Evolutionary conservation across 306 rosid genomes (phyloP).

Genomic region (Sicyos baderoa): DNA sequence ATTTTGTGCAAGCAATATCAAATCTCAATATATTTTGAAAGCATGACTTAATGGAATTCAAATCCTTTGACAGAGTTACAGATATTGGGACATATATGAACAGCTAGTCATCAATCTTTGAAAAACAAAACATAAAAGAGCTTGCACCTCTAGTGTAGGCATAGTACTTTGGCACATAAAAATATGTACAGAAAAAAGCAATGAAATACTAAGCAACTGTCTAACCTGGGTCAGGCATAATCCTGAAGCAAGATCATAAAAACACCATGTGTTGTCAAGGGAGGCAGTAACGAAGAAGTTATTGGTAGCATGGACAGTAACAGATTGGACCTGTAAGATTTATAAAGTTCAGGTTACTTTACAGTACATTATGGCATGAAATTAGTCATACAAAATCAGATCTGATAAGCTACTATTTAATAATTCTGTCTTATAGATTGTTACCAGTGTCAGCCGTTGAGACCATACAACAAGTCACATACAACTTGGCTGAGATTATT

Average conservation of each 20-base stretch:
- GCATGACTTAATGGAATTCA: too few relatives aligned
- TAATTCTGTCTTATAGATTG: not conserved
- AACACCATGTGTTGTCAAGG: slow-evolving; percentile 93
- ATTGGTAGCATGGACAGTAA: slow-evolving; percentile 92
- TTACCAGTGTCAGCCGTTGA: not conserved
- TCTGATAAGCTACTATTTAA: not conserved
- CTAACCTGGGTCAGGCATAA: slow-evolving; percentile 85
- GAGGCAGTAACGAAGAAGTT: slow-evolving; percentile 91
- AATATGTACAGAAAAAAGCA: not conserved
- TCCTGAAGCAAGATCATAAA: slow-evolving; percentile 86
- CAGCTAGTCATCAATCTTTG: not conserved
- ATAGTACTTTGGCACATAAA: not conserved
- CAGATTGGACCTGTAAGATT: slow-evolving; percentile 81
- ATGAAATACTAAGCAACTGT: not conserved
- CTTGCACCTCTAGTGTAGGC: not conserved
- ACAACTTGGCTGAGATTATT: not conserved
- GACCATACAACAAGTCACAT: not conserved
- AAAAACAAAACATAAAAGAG: not conserved
- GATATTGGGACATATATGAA: not conserved
- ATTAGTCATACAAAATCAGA: not conserved
- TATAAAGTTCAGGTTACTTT: not conserved
- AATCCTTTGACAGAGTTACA: not conserved
- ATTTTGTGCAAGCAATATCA: not conserved
- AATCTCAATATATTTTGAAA: not conserved
- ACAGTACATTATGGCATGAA: not conserved